phyloP scores from a whole-genome alignment of 2,329 filamentous ascomycete species.

The Juglanconis oblonga region DNA sequence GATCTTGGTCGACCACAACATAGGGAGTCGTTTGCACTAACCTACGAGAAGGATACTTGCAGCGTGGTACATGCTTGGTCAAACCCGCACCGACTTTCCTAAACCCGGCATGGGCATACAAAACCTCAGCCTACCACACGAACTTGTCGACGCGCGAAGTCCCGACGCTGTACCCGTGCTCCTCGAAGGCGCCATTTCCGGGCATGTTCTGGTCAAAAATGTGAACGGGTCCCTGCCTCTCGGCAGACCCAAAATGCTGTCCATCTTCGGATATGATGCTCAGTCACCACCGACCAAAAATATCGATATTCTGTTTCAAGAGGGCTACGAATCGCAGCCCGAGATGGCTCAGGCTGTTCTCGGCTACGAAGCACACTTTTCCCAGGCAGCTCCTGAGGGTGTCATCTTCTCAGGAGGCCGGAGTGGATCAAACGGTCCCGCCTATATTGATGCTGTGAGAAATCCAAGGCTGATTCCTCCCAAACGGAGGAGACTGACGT shows the following conservation, averaged over 20 bases:
- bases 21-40: conserved; percentile 23
- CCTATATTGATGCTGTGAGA: conserved; percentile 47
- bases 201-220: conserved; percentile 79
- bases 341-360: conserved; percentile 44
- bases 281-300: conserved; percentile 45
- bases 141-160: conserved; percentile 47
- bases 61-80: conserved; percentile 56
- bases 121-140: conserved; percentile 49
- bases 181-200: conserved; percentile 53
- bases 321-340: conserved; percentile 44
- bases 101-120: conserved; percentile 55
- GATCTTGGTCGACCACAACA: conserved; percentile 31
- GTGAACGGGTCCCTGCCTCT: conserved; percentile 60
- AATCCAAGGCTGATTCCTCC: conserved; percentile 18
- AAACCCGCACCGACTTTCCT: conserved; percentile 42
- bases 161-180: conserved; percentile 41
- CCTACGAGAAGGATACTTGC: conserved; percentile 55
- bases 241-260: conserved; percentile 52
- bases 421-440: conserved; percentile 47
- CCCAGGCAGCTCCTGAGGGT: conserved; percentile 48
- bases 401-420: conserved; percentile 52
- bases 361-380: conserved; percentile 41
- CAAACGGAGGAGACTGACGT: conserved; percentile 16
- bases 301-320: conserved; percentile 39
- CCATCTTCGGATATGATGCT: conserved; percentile 65